phyloP scores from a whole-genome alignment of 106 monocot genomes.

The Iris macrosiphon region DNA sequence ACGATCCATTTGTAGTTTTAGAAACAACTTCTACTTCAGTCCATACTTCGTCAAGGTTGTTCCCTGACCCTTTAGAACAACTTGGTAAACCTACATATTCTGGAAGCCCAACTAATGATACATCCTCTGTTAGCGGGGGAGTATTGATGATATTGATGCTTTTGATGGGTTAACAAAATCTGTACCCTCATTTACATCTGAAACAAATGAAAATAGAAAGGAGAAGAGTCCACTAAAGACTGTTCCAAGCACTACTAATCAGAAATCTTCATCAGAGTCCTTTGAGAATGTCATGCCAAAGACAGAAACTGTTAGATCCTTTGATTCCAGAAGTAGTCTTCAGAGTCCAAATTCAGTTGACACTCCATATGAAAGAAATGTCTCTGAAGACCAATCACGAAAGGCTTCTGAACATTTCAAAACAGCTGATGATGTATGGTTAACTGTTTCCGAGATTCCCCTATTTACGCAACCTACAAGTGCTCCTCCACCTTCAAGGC shows the following conservation, averaged over 20 bases:
- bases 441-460: constrained; percentile 88
- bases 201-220: constrained; percentile 11
- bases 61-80: constrained; percentile 51
- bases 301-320: constrained; percentile 17
- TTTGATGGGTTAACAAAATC: constrained; percentile 46
- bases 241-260: constrained; percentile 12
- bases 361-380: constrained; percentile 16
- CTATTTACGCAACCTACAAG: constrained; percentile 74
- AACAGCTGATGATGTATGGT: constrained; percentile 71
- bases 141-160: constrained; percentile 34
- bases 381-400: constrained; percentile 26
- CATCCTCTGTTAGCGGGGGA: constrained; percentile 21
- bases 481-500: constrained; percentile 83
- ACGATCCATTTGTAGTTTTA: constrained; percentile 77
- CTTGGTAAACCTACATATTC: constrained; percentile 19
- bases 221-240: constrained; percentile 5
- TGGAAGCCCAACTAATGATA: constrained; percentile 18
- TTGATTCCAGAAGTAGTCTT: constrained; percentile 10
- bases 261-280: constrained; percentile 18
- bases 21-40: constrained; percentile 36
- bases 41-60: constrained; percentile 30
- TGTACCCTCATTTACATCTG: constrained; percentile 32
- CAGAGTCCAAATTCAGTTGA: background rate
- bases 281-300: constrained; percentile 33
- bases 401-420: constrained; percentile 24